Percentiles rank a stretch among this genome's conserved stretches.
Evolutionary conservation across 495 filamentous ascomycete species (phyloP).

Genomic region (Stereocaulon alpinum): DNA sequence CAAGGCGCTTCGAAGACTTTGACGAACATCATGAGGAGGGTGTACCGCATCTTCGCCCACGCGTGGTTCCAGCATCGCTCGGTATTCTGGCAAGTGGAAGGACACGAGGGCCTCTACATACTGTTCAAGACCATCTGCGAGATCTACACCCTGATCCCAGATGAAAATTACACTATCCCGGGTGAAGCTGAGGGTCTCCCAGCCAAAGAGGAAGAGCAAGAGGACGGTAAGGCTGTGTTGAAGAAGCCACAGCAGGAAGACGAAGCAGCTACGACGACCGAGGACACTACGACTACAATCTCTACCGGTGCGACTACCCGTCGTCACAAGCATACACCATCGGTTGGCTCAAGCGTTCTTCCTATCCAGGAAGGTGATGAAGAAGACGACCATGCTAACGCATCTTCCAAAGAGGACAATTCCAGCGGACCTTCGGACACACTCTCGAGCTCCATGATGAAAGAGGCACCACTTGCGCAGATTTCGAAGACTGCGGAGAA

Average conservation of each 20-base stretch:
- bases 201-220: slow-evolving; percentile 13
- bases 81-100: slow-evolving; percentile 95
- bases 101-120: slow-evolving; percentile 74
- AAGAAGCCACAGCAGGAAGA: slow-evolving; percentile 64
- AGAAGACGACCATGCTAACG: slow-evolving; percentile 34
- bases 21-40: slow-evolving; percentile 83
- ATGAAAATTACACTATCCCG: slow-evolving; percentile 92
- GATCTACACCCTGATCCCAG: slow-evolving; percentile 72
- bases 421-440: not conserved
- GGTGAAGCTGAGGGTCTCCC: slow-evolving; percentile 70
- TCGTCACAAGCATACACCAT: slow-evolving; percentile 63
- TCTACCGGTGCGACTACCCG: slow-evolving; percentile 56
- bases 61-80: slow-evolving; percentile 95
- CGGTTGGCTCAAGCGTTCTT: slow-evolving; percentile 60
- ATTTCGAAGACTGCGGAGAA: slow-evolving; percentile 17
- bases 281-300: slow-evolving; percentile 29
- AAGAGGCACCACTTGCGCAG: slow-evolving; percentile 10
- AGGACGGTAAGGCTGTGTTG: slow-evolving; percentile 25
- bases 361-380: slow-evolving; percentile 65
- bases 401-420: slow-evolving; percentile 4
- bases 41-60: slow-evolving; percentile 95
- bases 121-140: slow-evolving; percentile 97
- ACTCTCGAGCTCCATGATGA: slow-evolving; percentile 1
- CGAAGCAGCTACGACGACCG: slow-evolving; percentile 19
- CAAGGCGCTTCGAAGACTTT: slow-evolving; percentile 65